A percentile compares a stretch with the other conserved stretches of the same genome.
These are phyloP conservation scores for Penicillium atrosanguineum DNA, from an alignment of 495 filamentous ascomycete species.

Conservation along the genomic window DNA sequence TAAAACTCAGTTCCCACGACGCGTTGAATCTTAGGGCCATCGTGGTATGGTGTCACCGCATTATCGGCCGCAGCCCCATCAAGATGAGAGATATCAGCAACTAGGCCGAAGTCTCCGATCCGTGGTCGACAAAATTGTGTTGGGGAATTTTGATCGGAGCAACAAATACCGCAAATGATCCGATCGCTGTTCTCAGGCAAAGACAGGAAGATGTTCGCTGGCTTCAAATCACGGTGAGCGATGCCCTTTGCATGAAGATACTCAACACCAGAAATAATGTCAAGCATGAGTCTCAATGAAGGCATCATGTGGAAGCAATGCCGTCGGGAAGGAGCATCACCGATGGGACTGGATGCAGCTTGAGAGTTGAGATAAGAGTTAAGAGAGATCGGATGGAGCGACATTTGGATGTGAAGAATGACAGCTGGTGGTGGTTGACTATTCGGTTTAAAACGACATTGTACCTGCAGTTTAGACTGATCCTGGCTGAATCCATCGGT, in stretches of 20 bases:
- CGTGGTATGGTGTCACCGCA: conserved; percentile 12
- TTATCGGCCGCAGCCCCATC: conserved; percentile 21
- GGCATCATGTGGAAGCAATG: conserved; percentile 52
- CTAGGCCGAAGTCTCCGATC: conserved; percentile 55
- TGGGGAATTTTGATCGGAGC: conserved; percentile 13
- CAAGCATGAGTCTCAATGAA: conserved; percentile 41
- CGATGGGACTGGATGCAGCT: conserved; percentile 5
- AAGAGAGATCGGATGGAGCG: conserved; percentile 50
- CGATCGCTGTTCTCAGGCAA: conserved; percentile 24
- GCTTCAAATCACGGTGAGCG: conserved; percentile 70
- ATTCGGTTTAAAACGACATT: conserved; percentile 22
- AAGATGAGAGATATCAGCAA: conserved; percentile 50
- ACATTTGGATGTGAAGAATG: conserved; percentile 56
- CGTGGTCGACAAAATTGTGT: conserved; percentile 46
- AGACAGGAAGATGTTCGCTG: conserved; percentile 66
- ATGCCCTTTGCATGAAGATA: conserved; percentile 62
- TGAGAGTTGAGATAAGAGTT: conserved; percentile 43
- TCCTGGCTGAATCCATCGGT: conserved; percentile 48
- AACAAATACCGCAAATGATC: conserved; percentile 34
- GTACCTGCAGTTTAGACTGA: conserved; percentile 36
- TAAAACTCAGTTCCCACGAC: conserved; percentile 51
- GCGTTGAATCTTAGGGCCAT: conserved; percentile 27
- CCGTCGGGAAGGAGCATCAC: conserved; percentile 20
- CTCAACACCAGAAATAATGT: conserved; percentile 49
- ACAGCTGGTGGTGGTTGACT: conserved; percentile 35